phyloP scores from a whole-genome alignment of 1,139 yeast genomes.

The Scheffersomyces cryptocercus region DNA sequence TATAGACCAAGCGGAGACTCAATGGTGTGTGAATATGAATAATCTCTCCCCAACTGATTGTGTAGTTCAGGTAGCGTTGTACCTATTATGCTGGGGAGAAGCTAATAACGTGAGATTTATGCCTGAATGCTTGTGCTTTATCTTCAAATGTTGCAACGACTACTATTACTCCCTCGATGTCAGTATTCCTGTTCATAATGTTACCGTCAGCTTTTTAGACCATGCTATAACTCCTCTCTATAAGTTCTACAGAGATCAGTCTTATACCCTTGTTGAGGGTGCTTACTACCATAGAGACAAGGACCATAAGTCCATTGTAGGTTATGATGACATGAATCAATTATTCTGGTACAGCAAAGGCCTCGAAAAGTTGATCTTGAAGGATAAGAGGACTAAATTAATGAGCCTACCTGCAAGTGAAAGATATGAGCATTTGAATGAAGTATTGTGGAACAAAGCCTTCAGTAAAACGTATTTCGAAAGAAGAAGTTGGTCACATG shows the following conservation, averaged over 20 bases:
- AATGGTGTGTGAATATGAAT: slow-evolving; percentile 69
- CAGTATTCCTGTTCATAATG: slow-evolving; percentile 21
- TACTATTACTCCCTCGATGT: slow-evolving; percentile 51
- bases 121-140: slow-evolving; percentile 84
- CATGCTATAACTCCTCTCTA: slow-evolving; percentile 77
- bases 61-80: slow-evolving; percentile 66
- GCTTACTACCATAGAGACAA: slow-evolving; percentile 43
- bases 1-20: slow-evolving; percentile 75
- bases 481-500: slow-evolving; percentile 61
- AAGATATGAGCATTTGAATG: slow-evolving; percentile 43
- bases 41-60: slow-evolving; percentile 53
- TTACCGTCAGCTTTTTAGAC: slow-evolving; percentile 48
- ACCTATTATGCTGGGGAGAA: slow-evolving; percentile 85
- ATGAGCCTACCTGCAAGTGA: slow-evolving; percentile 46
- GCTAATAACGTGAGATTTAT: slow-evolving; percentile 79
- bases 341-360: slow-evolving; percentile 60
- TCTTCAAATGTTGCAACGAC: slow-evolving; percentile 77
- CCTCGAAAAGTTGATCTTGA: slow-evolving; percentile 42
- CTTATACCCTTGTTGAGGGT: slow-evolving; percentile 41
- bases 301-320: slow-evolving; percentile 55
- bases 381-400: slow-evolving; percentile 35
- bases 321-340: slow-evolving; percentile 67
- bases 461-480: slow-evolving; percentile 59
- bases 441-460: slow-evolving; percentile 51
- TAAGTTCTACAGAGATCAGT: slow-evolving; percentile 57